These are phyloP conservation scores for Daldinia eschscholtzii DNA, from an alignment of 2,329 filamentous ascomycete species.

Conservation along the genomic window DNA sequence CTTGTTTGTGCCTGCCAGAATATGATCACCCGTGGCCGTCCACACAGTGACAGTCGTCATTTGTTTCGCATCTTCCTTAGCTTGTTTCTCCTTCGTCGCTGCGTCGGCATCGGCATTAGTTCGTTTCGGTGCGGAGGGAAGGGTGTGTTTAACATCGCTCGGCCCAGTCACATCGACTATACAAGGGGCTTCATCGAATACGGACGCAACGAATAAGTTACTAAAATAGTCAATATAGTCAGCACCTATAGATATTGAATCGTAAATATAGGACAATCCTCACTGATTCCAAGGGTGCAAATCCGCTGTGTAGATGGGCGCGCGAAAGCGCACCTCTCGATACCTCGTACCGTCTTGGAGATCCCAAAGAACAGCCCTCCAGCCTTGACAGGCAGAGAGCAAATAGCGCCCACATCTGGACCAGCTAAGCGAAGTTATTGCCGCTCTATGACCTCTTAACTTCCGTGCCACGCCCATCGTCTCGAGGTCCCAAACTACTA, in stretches of 20 bases:
- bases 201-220: slow-evolving; percentile 86
- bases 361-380: slow-evolving; percentile 97
- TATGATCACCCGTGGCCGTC: slow-evolving; percentile 85
- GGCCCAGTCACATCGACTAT: slow-evolving; percentile 83
- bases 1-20: slow-evolving; percentile 93
- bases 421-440: slow-evolving; percentile 96
- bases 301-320: slow-evolving; percentile 95
- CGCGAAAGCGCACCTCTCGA: slow-evolving; percentile 89
- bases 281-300: slow-evolving; percentile 92
- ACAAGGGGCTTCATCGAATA: slow-evolving; percentile 93
- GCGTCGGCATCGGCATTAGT: slow-evolving; percentile 77
- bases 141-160: slow-evolving; percentile 78
- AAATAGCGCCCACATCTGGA: slow-evolving; percentile 91
- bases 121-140: slow-evolving; percentile 86
- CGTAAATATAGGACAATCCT: slow-evolving; percentile 46
- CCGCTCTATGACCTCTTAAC: slow-evolving; percentile 90
- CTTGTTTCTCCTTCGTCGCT: slow-evolving; percentile 81
- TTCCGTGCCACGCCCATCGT: slow-evolving; percentile 97
- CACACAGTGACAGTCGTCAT: slow-evolving; percentile 94
- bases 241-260: background rate
- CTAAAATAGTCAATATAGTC: slow-evolving; percentile 59
- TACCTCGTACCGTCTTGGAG: slow-evolving; percentile 76
- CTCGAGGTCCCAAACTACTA: slow-evolving; percentile 97
- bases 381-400: slow-evolving; percentile 92
- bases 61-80: slow-evolving; percentile 92